Evolutionary conservation across 148 eudicot species (phyloP), one percentile per base, ranked within the genome.

Genomic region (Amaranthus hypochondriacus): DNA sequence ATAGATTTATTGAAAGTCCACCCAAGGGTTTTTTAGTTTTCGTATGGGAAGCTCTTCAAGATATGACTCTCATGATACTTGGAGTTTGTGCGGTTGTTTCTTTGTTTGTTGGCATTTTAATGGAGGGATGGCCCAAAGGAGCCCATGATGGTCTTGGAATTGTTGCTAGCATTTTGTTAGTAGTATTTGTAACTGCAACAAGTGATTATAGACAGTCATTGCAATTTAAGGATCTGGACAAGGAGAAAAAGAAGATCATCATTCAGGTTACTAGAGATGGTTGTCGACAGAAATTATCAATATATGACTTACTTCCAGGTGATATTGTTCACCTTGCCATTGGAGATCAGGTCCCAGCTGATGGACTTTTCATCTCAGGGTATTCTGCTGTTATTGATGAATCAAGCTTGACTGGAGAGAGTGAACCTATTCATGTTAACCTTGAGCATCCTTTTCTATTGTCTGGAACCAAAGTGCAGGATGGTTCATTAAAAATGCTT

Each of bases 131-230:
- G 97, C 97, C 97, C 43, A 89, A 84, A 72, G 97, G 97, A 61
- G 93, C 91, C 62, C 97, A 91, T 75, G 97, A 91, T 80, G 97
- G 97, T 43, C 88, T 91, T 77, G 97, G 97, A 52, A 91, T 91
- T 64, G 93, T 84, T 64, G 93, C 97, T 12, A 91, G 97, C 74
- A 91, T 91, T 54, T 61, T 91, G 42, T 76, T 91, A 70, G 97
- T 91, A 59, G 97, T 91, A 68, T 80, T 91, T 83, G 97, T 91
- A 72, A 91, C 97, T 53, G 97, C 97, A 12, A 87, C 91, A 21
- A 91, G 97, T 82, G 97, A 91, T 70, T 91, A 91, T 76, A 83
- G 81, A 75, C 97, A 91, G 69, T 91, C 97, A 7, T 83, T 91
- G 83, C 97, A 91, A 75, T 91, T 91, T 62, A 91, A 82, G 80